These are phyloP conservation scores for Trametes maxima DNA, from an alignment of 768 basidiomycete species.

Conservation along the genomic window DNA sequence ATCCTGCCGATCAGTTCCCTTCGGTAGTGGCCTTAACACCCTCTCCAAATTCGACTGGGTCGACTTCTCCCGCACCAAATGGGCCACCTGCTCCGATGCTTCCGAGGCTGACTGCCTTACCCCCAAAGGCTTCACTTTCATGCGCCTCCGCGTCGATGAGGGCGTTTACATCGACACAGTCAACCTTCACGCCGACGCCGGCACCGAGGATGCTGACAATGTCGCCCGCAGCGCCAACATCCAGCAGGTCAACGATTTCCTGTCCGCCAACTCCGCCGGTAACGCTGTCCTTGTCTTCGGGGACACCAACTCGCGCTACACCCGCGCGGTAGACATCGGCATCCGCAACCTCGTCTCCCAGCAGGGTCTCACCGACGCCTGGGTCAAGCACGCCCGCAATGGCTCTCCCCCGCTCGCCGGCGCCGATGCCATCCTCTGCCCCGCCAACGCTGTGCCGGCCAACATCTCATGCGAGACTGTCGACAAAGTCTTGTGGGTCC, in stretches of 20 bases:
- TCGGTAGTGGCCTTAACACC: conserved; percentile 11
- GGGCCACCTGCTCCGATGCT: conserved; percentile 14
- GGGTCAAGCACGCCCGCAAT: conserved; percentile 5
- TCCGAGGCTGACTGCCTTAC: conserved; percentile 12
- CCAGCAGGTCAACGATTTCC: conserved; percentile 7
- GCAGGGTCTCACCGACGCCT: conserved; percentile 10
- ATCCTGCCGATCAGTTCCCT: background rate
- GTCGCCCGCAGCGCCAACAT: conserved; percentile 9
- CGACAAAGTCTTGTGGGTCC: conserved; percentile 11
- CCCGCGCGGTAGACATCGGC: conserved; percentile 7
- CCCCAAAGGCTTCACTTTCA: conserved; percentile 15
- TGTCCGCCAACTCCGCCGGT: background rate
- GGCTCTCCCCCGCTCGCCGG: background rate
- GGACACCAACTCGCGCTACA: conserved; percentile 15
- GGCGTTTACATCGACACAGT: conserved; percentile 4
- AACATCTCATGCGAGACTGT: conserved; percentile 13
- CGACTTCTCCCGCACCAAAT: conserved; percentile 8
- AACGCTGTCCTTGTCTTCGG: conserved; percentile 11
- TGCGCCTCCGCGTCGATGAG: conserved; percentile 5
- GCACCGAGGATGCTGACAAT: conserved; percentile 12
- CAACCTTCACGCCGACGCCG: conserved; percentile 14
- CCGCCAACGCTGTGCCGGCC: background rate
- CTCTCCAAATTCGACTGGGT: conserved; percentile 12
- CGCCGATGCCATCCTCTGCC: conserved; percentile 4
- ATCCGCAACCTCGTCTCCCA: conserved; percentile 6